Evolutionary conservation across 1,284 basidiomycete species (phyloP).

Genomic region (Coniophora puteana): DNA sequence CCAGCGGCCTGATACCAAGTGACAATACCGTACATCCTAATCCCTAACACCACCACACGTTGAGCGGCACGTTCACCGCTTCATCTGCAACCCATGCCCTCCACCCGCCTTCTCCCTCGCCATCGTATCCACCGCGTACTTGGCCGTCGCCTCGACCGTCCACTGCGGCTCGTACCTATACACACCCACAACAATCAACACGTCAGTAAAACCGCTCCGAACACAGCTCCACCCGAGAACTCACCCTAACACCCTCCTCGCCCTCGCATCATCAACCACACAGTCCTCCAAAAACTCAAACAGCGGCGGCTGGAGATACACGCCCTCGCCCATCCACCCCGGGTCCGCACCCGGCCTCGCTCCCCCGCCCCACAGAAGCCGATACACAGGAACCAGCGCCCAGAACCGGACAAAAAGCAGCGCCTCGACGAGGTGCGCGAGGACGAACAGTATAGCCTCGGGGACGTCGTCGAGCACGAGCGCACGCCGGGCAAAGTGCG

Average conservation of each 20-base stretch:
- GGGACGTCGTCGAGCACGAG: conserved; percentile 24
- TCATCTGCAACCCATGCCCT: conserved; percentile 14
- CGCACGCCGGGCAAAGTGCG: conserved; percentile 25
- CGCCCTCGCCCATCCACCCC: conserved; percentile 26
- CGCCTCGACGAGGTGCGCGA: conserved; percentile 28
- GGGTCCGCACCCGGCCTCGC: conserved; percentile 27
- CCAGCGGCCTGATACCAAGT: too few species aligned
- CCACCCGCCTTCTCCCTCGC: conserved; percentile 15
- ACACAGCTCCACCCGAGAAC: conserved; percentile 5
- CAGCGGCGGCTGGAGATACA: conserved; percentile 30
- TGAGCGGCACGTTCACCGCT: too few species aligned
- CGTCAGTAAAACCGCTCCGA: background rate
- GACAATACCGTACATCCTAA: too few species aligned
- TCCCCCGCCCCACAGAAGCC: conserved; percentile 9
- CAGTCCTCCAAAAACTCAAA: conserved; percentile 28
- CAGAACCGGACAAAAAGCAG: conserved; percentile 30
- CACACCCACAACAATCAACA: background rate
- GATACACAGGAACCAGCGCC: conserved; percentile 20
- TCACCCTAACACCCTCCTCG: conserved; percentile 29
- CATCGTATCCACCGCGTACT: conserved; percentile 29
- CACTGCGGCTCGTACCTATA: conserved; percentile 30
- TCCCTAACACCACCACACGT: too few species aligned
- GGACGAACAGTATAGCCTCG: conserved; percentile 26
- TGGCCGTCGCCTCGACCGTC: conserved; percentile 26
- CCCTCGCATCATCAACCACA: conserved; percentile 31